Conservation (phyloP, 306 rosid genomes). For the Sicyos edulis region DNA sequence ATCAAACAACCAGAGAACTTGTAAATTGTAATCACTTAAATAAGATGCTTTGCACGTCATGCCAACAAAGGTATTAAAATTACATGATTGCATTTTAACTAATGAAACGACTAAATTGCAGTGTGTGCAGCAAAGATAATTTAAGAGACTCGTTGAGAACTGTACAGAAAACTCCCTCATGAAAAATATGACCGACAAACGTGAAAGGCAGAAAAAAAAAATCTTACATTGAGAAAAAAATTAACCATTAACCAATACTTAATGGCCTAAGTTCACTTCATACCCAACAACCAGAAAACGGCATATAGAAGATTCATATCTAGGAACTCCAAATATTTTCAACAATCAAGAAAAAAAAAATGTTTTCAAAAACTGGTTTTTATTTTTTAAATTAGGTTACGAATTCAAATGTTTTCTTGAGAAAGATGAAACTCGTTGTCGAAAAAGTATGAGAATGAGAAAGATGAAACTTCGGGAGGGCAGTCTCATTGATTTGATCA, state of each 20-base stretch:
- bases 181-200: background rate
- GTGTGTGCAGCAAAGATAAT: background rate
- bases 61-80: background rate
- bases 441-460: too few relatives aligned
- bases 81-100: background rate
- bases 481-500: too few relatives aligned
- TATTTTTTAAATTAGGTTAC: too few relatives aligned
- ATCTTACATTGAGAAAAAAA: background rate
- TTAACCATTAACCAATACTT: background rate
- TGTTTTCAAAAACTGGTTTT: too few relatives aligned
- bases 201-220: background rate
- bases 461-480: too few relatives aligned
- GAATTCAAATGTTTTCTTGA: too few relatives aligned
- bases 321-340: background rate
- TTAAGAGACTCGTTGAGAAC: background rate
- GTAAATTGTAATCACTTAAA: background rate
- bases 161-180: background rate
- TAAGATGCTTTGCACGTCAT: background rate
- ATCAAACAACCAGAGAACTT: background rate
- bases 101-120: background rate
- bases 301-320: background rate
- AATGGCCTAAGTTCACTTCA: background rate
- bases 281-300: background rate
- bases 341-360: too few relatives aligned
- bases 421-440: too few relatives aligned